phyloP scores from a whole-genome alignment of 2,329 filamentous ascomycete species.

The Epicoccum nigrum region DNA sequence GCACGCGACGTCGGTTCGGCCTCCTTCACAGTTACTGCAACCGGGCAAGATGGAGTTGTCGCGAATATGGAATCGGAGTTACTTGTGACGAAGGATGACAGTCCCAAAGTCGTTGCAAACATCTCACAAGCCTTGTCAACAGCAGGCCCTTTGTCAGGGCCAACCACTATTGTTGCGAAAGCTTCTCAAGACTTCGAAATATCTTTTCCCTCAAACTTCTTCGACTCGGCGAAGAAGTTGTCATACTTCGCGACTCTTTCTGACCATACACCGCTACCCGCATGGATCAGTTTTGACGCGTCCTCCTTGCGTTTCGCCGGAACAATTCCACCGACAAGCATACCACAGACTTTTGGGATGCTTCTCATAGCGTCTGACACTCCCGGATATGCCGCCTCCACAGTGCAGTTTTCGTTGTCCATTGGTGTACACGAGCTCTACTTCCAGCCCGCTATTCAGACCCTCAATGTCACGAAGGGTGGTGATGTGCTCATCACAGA shows the following conservation, averaged over 20 bases:
- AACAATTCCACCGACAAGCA: constrained; percentile 67
- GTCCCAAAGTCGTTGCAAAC: constrained; percentile 62
- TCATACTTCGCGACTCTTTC: constrained; percentile 77
- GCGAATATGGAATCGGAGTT: constrained; percentile 70
- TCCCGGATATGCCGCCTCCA: constrained; percentile 73
- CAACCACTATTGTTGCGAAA: constrained; percentile 59
- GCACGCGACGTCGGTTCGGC: constrained; percentile 63
- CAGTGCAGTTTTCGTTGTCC: constrained; percentile 71
- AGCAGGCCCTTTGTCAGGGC: constrained; percentile 64
- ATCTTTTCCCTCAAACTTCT: constrained; percentile 61
- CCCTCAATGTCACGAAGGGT: constrained; percentile 43
- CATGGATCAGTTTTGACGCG: constrained; percentile 80
- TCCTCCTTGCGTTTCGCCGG: constrained; percentile 71
- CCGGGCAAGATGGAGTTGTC: constrained; percentile 66
- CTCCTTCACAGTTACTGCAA: constrained; percentile 71
- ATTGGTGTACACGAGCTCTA: constrained; percentile 74
- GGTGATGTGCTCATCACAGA: constrained; percentile 36
- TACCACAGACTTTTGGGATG: constrained; percentile 74
- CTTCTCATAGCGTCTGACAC: constrained; percentile 79
- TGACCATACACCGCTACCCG: constrained; percentile 81
- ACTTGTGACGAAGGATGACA: constrained; percentile 66
- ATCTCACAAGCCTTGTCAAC: constrained; percentile 63
- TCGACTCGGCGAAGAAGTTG: constrained; percentile 63
- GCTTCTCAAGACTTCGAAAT: constrained; percentile 47
- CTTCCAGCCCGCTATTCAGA: constrained; percentile 58